phyloP scores from a whole-genome alignment of 2,329 filamentous ascomycete species.

The Talaromyces sp. region DNA sequence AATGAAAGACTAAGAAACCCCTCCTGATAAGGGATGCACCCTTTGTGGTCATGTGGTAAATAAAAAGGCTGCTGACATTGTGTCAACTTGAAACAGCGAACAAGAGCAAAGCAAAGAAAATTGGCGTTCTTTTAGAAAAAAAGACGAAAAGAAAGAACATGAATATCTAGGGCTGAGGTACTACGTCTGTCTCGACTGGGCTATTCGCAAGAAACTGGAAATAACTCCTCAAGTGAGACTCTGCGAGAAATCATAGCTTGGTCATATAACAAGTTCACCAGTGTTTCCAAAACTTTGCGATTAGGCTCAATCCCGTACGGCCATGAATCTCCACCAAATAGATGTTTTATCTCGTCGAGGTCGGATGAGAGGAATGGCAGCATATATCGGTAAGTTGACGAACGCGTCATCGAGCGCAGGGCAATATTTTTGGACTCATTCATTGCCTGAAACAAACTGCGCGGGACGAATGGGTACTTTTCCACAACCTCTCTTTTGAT shows the following conservation, averaged over 20 bases:
- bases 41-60: too few relatives aligned
- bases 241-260: slow-evolving; percentile 26
- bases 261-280: slow-evolving; percentile 25
- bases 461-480: slow-evolving; percentile 24
- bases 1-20: too few relatives aligned
- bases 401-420: slow-evolving; percentile 21
- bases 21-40: too few relatives aligned
- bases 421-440: slow-evolving; percentile 29
- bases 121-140: too few relatives aligned
- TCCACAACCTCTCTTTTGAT: slow-evolving; percentile 22
- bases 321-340: slow-evolving; percentile 24
- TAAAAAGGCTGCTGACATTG: too few relatives aligned
- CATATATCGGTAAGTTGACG: slow-evolving; percentile 28
- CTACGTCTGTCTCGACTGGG: too few relatives aligned
- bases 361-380: slow-evolving; percentile 29
- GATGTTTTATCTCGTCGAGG: slow-evolving; percentile 29
- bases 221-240: slow-evolving; percentile 26
- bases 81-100: too few relatives aligned
- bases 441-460: slow-evolving; percentile 28
- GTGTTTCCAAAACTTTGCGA: slow-evolving; percentile 25
- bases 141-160: too few relatives aligned
- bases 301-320: slow-evolving; percentile 29
- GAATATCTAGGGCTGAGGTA: too few relatives aligned
- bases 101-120: too few relatives aligned
- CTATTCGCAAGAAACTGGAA: slow-evolving; percentile 13